Conservation (phyloP, 345 rosid species). For the Ceriops zippeliana region DNA sequence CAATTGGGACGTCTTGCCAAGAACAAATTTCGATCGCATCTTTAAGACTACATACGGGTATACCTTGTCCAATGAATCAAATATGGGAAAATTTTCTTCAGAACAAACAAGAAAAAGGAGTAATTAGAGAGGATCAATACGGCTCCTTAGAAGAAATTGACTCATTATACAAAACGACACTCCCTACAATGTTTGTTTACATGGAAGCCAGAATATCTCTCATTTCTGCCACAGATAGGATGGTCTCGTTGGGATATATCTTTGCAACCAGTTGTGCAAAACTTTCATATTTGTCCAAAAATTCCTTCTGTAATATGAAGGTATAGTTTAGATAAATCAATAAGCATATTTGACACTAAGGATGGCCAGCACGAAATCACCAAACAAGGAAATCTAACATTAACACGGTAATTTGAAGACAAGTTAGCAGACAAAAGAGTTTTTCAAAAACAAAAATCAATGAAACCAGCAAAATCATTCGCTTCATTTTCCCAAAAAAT, state of each 20-base stretch:
- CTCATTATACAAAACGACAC: constrained; percentile 12
- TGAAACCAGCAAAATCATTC: too few relatives aligned
- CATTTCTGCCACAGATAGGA: constrained; percentile 75
- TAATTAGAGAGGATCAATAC: constrained; percentile 24
- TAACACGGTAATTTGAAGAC: too few relatives aligned
- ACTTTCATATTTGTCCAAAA: constrained; percentile 91
- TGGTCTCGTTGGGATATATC: constrained; percentile 73
- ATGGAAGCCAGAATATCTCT: constrained; percentile 70
- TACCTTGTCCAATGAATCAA: constrained; percentile 13
- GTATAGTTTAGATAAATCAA: background rate
- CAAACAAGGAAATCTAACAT: too few relatives aligned
- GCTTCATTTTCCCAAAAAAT: background rate
- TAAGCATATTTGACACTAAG: background rate
- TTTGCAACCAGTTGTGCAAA: constrained; percentile 82
- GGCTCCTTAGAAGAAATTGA: constrained; percentile 8
- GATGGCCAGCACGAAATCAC: background rate
- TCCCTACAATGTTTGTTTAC: constrained; percentile 45
- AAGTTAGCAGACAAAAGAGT: too few relatives aligned
- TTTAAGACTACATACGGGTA: background rate
- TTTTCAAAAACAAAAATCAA: too few relatives aligned
- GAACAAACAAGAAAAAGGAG: constrained; percentile 12
- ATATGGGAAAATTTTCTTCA: constrained; percentile 5
- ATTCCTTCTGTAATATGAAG: constrained; percentile 67
- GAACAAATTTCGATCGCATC: constrained; percentile 1
- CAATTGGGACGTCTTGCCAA: too few relatives aligned